phyloP scores from a whole-genome alignment of 768 basidiomycete species.

The Paxillus involutus region DNA sequence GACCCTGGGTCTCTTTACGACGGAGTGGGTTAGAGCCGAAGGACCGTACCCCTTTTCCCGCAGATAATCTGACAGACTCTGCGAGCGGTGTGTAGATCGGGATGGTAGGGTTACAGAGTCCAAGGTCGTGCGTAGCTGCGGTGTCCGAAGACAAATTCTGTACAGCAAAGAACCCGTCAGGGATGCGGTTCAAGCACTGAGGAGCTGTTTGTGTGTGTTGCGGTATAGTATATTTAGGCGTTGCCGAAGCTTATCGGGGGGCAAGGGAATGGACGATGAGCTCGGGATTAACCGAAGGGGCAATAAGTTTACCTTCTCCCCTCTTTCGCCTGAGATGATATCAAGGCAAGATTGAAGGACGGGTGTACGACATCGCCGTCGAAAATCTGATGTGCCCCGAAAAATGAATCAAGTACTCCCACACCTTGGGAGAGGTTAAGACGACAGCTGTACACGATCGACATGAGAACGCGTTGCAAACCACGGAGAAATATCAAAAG shows the following conservation, averaged over 20 bases:
- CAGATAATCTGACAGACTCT: slow-evolving; percentile 12
- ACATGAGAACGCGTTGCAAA: too few relatives aligned
- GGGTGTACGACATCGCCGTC: slow-evolving; percentile 19
- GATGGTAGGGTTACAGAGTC: slow-evolving; percentile 16
- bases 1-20: slow-evolving; percentile 14
- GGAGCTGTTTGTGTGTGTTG: slow-evolving; percentile 16
- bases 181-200: slow-evolving; percentile 1
- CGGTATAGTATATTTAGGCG: slow-evolving; percentile 3
- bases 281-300: background rate
- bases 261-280: background rate
- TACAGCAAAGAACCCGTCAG: slow-evolving; percentile 8
- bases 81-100: slow-evolving; percentile 15
- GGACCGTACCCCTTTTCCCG: slow-evolving; percentile 13
- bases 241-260: slow-evolving; percentile 11
- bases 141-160: background rate
- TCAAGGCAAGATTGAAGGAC: slow-evolving; percentile 43
- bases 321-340: slow-evolving; percentile 9
- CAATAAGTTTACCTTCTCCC: slow-evolving; percentile 18
- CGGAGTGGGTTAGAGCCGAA: slow-evolving; percentile 8
- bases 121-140: background rate
- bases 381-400: slow-evolving; percentile 16
- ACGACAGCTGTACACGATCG: too few relatives aligned
- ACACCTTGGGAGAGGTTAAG: too few relatives aligned
- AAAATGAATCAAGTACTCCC: slow-evolving; percentile 23
- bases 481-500: too few relatives aligned